Evolutionary conservation across 805 yeast genomes (phyloP), one percentile per base, ranked within the genome.

Genomic region (Cyberlindnera euphorbiae): DNA sequence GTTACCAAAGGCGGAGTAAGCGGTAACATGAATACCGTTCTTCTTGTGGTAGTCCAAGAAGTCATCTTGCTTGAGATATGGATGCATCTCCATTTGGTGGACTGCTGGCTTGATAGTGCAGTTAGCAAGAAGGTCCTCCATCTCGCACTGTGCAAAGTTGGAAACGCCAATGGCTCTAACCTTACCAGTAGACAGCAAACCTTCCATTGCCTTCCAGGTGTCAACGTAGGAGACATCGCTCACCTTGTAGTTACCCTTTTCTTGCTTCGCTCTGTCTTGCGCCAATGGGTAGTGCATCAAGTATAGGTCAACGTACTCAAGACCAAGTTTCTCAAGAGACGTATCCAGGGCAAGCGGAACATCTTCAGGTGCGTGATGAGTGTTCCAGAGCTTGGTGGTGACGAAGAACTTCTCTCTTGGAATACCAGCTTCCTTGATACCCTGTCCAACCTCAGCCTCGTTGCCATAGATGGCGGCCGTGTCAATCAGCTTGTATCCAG

Each of bases 1-100:
- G 6, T 64, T 59, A 8, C 88, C 90, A 47, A 85, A 66, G 17
- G 95, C 93, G 21, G 86, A 78, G 62, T 83, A 86, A 8, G 94
- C 94, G 56, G 81, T 81, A 36, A 81, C 57, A 23, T 66, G 56
- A 41, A 81, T 78, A 42, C 67, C 74, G 43, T 82, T 65, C 23
- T 59, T 53, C 36, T 66, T 61, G 58, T 77, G 68, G 59, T 54
- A 80, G 24, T 72, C 68, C 29, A 71, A 51, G 46, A 84, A 64
- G 45, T 77, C 77, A 8, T 58, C 63, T 57, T 83, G 89, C 30
- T 84, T 84, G 47, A 79, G 62, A 50, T 77, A 74, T 1, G 86
- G 78, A 53, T 71, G 78, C 62, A 67, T 77, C 52, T 82, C 89
- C 46, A 82, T 78, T 58, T 82, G 89, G 53, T 81, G 74, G 26